Evolutionary conservation across 139 green algal genomes (phyloP), one percentile per base, ranked within the genome.

Genomic region (Chlorella sp.): DNA sequence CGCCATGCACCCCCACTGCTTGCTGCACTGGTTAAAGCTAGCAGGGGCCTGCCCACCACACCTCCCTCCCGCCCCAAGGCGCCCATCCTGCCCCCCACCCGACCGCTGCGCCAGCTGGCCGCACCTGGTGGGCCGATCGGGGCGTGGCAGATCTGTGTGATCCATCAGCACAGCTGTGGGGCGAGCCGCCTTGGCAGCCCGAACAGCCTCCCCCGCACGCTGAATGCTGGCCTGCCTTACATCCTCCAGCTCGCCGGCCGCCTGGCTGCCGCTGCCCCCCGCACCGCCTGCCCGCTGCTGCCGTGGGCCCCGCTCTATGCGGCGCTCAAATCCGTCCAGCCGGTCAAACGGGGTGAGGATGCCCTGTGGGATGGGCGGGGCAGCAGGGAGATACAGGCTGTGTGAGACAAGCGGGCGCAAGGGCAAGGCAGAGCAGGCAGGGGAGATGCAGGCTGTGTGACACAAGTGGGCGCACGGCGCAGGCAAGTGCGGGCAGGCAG

Each of bases 271-370:
- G 53, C 34, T 32, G n/a, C 12, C 32, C 32, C 12, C 75, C 37
- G 22, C 85, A 16, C 28, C 77, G 81, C 78, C 48, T 19, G 83
- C 32, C 12, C 11, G 71, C 73, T 36, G 66, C 60, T 86, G 84
- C 66, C 66, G 34, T 11, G 57, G 37, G 9, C 53, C 83, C 16
- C 68, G 85, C 76, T 94, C 76, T 2, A 97, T 88, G 24, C 89
- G 88, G 18, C 93, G 90, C 81, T 98, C 97, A 91, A 97, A 98
- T 28, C 97, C 97, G 0, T 94, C 91, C 66, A 99, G 88, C 2
- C 81, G 86, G 83, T 97, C 96, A 93, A 99, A 99, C 3, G 97
- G 97, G 0, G 97, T 99, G 32, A 99, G 86, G 28, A 98, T 91
- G 11, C 97, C 97, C 93, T 95, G 90, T 66, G 85, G 34, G 12